phyloP scores from a whole-genome alignment of 371 early-diverging fungal species.

The Mortierella sp. region DNA sequence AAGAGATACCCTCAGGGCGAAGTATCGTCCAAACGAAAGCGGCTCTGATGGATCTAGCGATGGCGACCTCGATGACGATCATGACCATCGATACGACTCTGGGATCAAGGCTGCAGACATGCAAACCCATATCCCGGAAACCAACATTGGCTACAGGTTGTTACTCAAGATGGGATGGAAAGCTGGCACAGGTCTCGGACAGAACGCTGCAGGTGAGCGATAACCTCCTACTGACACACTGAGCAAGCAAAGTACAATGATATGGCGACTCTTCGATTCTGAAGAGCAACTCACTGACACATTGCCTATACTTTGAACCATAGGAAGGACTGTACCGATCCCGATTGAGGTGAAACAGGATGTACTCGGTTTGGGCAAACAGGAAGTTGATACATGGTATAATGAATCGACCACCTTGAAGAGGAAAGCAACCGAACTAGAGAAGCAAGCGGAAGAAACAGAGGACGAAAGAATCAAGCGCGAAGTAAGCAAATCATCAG shows the following conservation, averaged over 20 bases:
- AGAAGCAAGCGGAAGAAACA: conserved; percentile 73
- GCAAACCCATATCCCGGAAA: conserved; percentile 64
- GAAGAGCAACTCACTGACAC: no score
- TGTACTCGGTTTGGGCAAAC: conserved; percentile 73
- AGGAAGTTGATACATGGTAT: conserved; percentile 63
- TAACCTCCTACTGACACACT: no score
- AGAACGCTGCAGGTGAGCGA: conserved; percentile 54
- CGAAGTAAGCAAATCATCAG: conserved; percentile 21
- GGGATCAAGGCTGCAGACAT: conserved; percentile 55
- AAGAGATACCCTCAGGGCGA: conserved; percentile 33
- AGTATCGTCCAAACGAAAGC: conserved; percentile 17
- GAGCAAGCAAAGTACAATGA: no score
- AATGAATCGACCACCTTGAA: conserved; percentile 67
- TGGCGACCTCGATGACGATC: conserved; percentile 10
- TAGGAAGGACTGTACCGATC: conserved; percentile 77
- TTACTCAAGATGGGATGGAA: conserved; percentile 81
- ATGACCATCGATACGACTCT: conserved; percentile 3
- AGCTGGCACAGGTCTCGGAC: conserved; percentile 72
- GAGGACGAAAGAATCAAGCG: conserved; percentile 50
- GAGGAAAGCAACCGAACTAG: conserved; percentile 66
- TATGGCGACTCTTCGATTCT: no score
- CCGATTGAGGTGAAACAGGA: conserved; percentile 64
- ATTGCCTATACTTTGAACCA: background rate
- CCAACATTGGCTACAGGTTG: conserved; percentile 71
- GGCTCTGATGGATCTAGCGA: conserved; percentile 17